These are phyloP conservation scores for Phaffomyces opuntiae DNA, from an alignment of 805 yeast genomes.

Conservation along the genomic window DNA sequence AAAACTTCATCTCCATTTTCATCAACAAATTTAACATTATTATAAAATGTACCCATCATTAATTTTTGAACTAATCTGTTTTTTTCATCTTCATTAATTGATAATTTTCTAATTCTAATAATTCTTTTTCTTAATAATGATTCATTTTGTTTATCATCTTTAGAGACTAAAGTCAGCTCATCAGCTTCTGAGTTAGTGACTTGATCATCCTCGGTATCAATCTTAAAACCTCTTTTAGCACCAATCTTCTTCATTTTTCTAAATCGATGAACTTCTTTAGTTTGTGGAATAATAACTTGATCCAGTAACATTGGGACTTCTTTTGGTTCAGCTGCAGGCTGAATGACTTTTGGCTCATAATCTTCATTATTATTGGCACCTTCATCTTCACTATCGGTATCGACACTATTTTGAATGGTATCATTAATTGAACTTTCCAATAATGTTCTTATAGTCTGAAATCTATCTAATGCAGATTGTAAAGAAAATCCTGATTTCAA, in stretches of 20 bases:
- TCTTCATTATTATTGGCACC: constrained; percentile 9
- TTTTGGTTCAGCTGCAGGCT: constrained; percentile 39
- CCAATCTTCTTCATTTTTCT: constrained; percentile 6
- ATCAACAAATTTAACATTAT: constrained; percentile 33
- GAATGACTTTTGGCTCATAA: constrained; percentile 52
- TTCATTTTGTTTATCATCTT: constrained; percentile 19
- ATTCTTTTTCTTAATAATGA: constrained; percentile 39
- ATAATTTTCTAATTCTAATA: constrained; percentile 28
- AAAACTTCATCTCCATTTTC: constrained; percentile 20
- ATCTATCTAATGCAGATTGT: constrained; percentile 43
- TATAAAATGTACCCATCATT: constrained; percentile 63
- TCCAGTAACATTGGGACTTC: constrained; percentile 39
- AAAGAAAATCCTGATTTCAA: constrained; percentile 40
- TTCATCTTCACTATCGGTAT: constrained; percentile 20
- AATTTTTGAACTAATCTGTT: constrained; percentile 45
- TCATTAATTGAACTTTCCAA: constrained; percentile 25
- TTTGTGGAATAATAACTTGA: constrained; percentile 45
- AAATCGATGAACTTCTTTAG: constrained; percentile 23
- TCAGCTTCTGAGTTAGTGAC: constrained; percentile 12
- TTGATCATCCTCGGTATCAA: background rate
- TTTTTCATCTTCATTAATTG: constrained; percentile 18
- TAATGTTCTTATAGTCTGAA: constrained; percentile 32
- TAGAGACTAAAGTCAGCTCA: constrained; percentile 13
- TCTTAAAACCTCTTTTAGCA: background rate
- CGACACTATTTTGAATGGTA: constrained; percentile 25